A percentile compares a stretch with the other conserved stretches of the same genome.
phyloP scores from a whole-genome alignment of 768 basidiomycete genomes.

The Boletus reticulatus region DNA sequence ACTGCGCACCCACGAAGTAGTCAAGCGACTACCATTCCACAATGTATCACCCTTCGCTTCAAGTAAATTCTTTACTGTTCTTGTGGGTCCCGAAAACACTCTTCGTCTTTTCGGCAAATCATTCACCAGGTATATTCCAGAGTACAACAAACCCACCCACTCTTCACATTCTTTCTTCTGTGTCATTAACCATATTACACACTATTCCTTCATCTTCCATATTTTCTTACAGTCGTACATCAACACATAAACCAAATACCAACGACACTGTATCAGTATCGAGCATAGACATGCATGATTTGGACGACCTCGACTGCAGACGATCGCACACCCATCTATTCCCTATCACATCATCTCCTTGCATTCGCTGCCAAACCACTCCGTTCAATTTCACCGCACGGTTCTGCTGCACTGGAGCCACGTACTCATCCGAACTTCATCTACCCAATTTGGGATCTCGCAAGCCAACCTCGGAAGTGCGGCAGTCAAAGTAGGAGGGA shows the following conservation, averaged over 20 bases:
- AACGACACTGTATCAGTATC: too few species aligned
- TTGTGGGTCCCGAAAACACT: constrained; percentile 30
- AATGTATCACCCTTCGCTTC: constrained; percentile 19
- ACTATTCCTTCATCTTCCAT: constrained; percentile 38
- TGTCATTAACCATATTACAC: constrained; percentile 41
- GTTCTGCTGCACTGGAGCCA: constrained; percentile 15
- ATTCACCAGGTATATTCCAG: constrained; percentile 32
- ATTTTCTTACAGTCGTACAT: too few species aligned
- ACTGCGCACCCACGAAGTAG: not conserved
- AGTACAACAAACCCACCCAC: constrained; percentile 42
- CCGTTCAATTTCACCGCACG: constrained; percentile 21
- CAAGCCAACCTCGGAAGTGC: too few species aligned
- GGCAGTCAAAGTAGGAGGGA: too few species aligned
- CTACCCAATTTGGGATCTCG: too few species aligned
- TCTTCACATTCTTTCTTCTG: constrained; percentile 54
- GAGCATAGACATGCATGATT: too few species aligned
- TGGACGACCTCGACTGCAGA: too few species aligned
- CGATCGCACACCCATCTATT: too few species aligned
- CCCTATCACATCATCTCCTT: constrained; percentile 60
- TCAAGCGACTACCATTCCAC: constrained; percentile 9
- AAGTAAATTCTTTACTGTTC: constrained; percentile 8
- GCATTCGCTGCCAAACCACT: constrained; percentile 50
- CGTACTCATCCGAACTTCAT: too few species aligned
- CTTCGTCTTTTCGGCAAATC: constrained; percentile 10
- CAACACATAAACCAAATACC: too few species aligned